Base-by-base conservation (phyloP, 805 yeast genomes). In the Nakazawaea anatomiae region DNA sequence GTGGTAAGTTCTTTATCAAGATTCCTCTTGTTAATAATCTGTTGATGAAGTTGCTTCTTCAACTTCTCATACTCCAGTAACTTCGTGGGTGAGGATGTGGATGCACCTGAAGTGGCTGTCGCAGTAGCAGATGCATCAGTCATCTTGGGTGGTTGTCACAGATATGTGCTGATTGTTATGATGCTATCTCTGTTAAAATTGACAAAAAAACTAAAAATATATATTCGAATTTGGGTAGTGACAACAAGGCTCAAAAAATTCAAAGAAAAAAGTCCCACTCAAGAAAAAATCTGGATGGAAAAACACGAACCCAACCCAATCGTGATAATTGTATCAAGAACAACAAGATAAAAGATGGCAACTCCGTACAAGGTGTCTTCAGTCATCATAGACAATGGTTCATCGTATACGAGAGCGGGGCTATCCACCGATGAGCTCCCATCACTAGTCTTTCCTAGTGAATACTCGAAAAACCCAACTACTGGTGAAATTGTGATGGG, bases 301-400 rank as follows among this genome's bases (percentile, higher is more conserved):
- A 18, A 18, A 18, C 25, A 18, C 25, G 25, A 18, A 18, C 25
- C 25, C 25, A 18, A 18, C 25, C 25, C 25, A 18, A 18, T 18
- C 25, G 25, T 18, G 25, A 18, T 18, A 18, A 7, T 9, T 18
- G 14, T 12, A 31, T 25, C 42, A 8, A 28, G 8, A 8, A 27
- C 25, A 4, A 45, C 53, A 27, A 42, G 5, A 28, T 27, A 9
- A 42, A 42, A 27, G 10, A 51, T 46, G 49, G 40, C 46, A 35
- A 47, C 35, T 14, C 66, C 67, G 67, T 59, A 60, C 49, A 63
- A 67, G 36, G 66, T 76, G 48, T 80, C 84, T n/a, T 78, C 89
- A 6, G 76, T 85, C 10, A 85, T 86, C 49, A 80, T 86, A 28
- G 91, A 86, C 61, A 80, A 80, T 59, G 89, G 89, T 18, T 73